Base-by-base conservation (phyloP, 2,329 filamentous ascomycete genomes). In the Pseudohalonectria lignicola region DNA sequence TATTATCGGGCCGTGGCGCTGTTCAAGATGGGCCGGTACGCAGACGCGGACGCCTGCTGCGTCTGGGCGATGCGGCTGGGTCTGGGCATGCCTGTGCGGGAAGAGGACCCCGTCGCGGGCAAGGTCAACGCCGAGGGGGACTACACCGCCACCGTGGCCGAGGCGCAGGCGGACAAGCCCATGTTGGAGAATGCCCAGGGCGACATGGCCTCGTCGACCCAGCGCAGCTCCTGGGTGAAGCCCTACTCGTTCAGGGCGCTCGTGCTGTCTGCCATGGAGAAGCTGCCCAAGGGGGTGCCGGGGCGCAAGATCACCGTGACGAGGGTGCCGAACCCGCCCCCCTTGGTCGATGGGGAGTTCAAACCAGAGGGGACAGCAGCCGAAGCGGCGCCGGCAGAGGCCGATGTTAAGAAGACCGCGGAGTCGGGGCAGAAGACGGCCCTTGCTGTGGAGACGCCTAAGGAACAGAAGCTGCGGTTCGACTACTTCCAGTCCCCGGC, bases 1-100 rank as follows among this genome's bases (percentile, higher is more conserved):
- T 76, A 92, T 50, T 77, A 88, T 48, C 76, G 90, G 28, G 83
- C 76, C 5, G 75, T 94, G 11, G 73, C 82, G 10, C 67, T 90
- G 19, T 83, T 77, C 56, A 74, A 79, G 35, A 64, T 87, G 30
- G 75, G 74, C 25, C 70, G 75, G 38, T 86, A 78, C 49, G 86
- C 80, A 4, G 82, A 95, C 58, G 81, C 87, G 1, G 72, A 79
- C 41, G 73, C 77, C 47, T 75, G 88, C 45, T 76, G 88, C 16
- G 64, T 66, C 15, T 79, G 76, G 66, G 60, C 66, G 21, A 62
- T 66, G 54, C 49, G 54, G 16, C 51, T 67, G 5, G 41, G 52
- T 8, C 56, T 61, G 17, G 58, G 60, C 21, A 15, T 15, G n/a
- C 23, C 53, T 65, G 3, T 54, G 45, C 15, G 57, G 53, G 57